Evolutionary conservation across 805 yeast genomes (phyloP).

Genomic region (Metschnikowia noctiluminum): DNA sequence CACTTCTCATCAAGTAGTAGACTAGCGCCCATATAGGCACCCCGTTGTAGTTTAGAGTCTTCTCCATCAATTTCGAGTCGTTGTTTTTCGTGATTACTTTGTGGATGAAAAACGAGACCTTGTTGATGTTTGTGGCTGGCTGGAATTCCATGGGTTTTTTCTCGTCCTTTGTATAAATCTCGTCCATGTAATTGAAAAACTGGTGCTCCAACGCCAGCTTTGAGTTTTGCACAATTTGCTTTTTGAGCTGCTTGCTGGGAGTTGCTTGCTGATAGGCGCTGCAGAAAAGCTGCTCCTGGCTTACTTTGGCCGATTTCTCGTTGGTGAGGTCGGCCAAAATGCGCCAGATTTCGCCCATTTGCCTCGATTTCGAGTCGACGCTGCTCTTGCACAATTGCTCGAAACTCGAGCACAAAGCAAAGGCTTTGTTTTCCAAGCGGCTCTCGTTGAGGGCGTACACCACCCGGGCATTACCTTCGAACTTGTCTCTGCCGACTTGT

Average conservation of each 20-base stretch:
- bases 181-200: slow-evolving; percentile 71
- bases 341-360: slow-evolving; percentile 71
- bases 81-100: slow-evolving; percentile 33
- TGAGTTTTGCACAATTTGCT: slow-evolving; percentile 51
- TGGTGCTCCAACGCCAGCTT: slow-evolving; percentile 67
- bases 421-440: slow-evolving; percentile 50
- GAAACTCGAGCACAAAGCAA: slow-evolving; percentile 58
- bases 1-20: slow-evolving; percentile 81
- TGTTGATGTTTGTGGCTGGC: slow-evolving; percentile 67
- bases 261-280: slow-evolving; percentile 15
- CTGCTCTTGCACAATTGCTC: slow-evolving; percentile 56
- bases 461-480: slow-evolving; percentile 71
- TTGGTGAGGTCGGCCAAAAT: slow-evolving; percentile 51
- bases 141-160: slow-evolving; percentile 31
- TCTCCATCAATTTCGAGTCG: slow-evolving; percentile 23
- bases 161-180: slow-evolving; percentile 57
- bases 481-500: slow-evolving; percentile 49
- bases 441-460: slow-evolving; percentile 69
- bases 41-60: slow-evolving; percentile 59
- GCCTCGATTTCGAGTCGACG: slow-evolving; percentile 63
- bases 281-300: slow-evolving; percentile 35
- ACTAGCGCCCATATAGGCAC: slow-evolving; percentile 93
- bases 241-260: slow-evolving; percentile 27
- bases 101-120: slow-evolving; percentile 57
- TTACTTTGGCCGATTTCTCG: slow-evolving; percentile 32